Evolutionary conservation across 306 rosid genomes (phyloP), one percentile per base, ranked within the genome.

Genomic region (Luffa aegyptiaca): DNA sequence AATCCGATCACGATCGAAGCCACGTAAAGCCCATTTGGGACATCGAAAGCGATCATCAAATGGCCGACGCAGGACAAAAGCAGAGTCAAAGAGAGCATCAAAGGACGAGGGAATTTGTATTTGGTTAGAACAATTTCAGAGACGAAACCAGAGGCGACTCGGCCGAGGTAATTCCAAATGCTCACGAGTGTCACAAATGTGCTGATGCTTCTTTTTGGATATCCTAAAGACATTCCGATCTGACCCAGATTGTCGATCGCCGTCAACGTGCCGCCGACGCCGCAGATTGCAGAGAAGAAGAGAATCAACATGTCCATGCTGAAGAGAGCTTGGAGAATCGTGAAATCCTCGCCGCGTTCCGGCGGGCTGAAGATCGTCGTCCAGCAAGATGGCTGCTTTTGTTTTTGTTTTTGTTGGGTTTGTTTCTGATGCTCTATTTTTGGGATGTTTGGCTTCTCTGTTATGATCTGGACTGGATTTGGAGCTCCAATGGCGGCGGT

Each of bases 241-340:
- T 79, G 82, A 11, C 82, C 82, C 18, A 85, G 71, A 46, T 82
- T 80, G 80, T 82, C 85, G 0, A 72, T 82, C 5, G 80, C 88
- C 6, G 85, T 82, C 37, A 82, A 57, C 0, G 85, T 85, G 17
- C 84, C 85, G n/a, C 88, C 85, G 1, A 76, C 80, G 2, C 85
- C 82, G 5, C 85, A 82, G 1, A 52, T 20, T 13, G 85, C 81
- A 6, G 64, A 37, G 20, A 69, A 8, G 66, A 85, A 51, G 13
- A 85, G 42, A n/a, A 82, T 71, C n/a, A 80, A 5, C 88, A 85
- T 85, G 79, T 85, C 88, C 14, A 48, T 2, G 77, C 85, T 82
- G 80, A 82, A 79, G 0, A 85, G 48, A 0, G 82, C 88, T 55
- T 85, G 88, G 5, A 79, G 73, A 71, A 82, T 82, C 1, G 85